Base-by-base conservation (phyloP, 192 early-diverging fungal genomes). In the Linnemannia elongata region DNA sequence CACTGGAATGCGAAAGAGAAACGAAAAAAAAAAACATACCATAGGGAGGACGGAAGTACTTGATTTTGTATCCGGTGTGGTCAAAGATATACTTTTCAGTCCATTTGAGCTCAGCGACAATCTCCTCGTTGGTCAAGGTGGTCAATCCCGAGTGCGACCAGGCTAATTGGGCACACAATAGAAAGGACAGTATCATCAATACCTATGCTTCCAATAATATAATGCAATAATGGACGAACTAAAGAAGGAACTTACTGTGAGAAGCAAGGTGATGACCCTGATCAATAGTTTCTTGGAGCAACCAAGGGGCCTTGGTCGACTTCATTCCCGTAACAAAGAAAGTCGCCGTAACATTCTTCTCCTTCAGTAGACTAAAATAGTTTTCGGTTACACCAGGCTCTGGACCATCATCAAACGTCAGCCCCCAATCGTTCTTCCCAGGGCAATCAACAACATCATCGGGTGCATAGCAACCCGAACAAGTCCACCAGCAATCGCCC, bases 61-160 rank as follows among this genome's bases (percentile, higher is more conserved):
- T 89, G 84, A 91, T 73, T 76, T 87, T 83, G 57, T 88, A 88
- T 72, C 92, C 92, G 41, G 88, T 91, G 54, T 88, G 82, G 38
- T 92, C 89, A 54, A 82, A 88, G 72, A 93, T 91, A 24, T 87
- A 89, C 69, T 87, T 80, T 68, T 93, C 93, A 18, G 92, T 94
- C 91, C 93, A 95, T 63, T 90, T 89, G 57, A 95, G 79, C 85
- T 96, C 94, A 49, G 90, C 92, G 47, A 95, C 90, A 55, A 96
- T 90, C 72, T 93, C 90, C 60, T 90, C 94, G 74, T 94, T 95
- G 39, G 93, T 91, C 54, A 93, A 74, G 3, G 94, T 88, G 27
- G 94, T 94, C 47, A 93, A 44, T 55, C 90, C 91, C 68, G 88
- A 85, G 76, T 96, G 95, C 6, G 94, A 91, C 89, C 89, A 92